Percentiles rank a stretch among this genome's conserved stretches.
Conservation (phyloP, 176 grass and related monocot species). For the Luzula sylvatica region DNA sequence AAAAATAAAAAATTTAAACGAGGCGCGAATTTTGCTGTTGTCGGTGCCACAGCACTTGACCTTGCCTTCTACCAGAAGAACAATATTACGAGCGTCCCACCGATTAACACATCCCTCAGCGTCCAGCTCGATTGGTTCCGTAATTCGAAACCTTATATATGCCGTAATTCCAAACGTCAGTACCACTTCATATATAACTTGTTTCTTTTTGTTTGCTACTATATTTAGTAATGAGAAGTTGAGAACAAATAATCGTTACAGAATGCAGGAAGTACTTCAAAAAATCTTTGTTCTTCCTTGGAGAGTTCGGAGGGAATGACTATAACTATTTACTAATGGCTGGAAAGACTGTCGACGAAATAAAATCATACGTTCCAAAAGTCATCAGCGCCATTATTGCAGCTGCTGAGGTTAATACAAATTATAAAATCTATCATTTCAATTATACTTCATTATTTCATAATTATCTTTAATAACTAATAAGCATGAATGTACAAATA, state of each 20-base stretch:
- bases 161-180: slow-evolving; percentile 6
- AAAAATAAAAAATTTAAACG: slow-evolving; percentile 1
- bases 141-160: background rate
- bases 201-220: background rate
- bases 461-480: background rate
- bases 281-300: slow-evolving; percentile 42
- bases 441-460: background rate
- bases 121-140: slow-evolving; percentile 46
- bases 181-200: background rate
- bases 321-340: slow-evolving; percentile 26
- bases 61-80: slow-evolving; percentile 30
- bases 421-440: background rate
- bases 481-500: background rate
- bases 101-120: slow-evolving; percentile 44
- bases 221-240: background rate
- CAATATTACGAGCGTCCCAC: slow-evolving; percentile 31
- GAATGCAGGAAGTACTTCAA: slow-evolving; percentile 23
- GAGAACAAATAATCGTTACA: background rate
- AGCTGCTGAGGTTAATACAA: slow-evolving; percentile 30
- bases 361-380: slow-evolving; percentile 26
- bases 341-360: slow-evolving; percentile 27
- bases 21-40: slow-evolving; percentile 60
- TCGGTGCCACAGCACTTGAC: slow-evolving; percentile 41
- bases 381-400: slow-evolving; percentile 37
- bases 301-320: slow-evolving; percentile 56